These are phyloP conservation scores for Boletus fagicola DNA, from an alignment of 768 basidiomycete genomes.

Conservation along the genomic window DNA sequence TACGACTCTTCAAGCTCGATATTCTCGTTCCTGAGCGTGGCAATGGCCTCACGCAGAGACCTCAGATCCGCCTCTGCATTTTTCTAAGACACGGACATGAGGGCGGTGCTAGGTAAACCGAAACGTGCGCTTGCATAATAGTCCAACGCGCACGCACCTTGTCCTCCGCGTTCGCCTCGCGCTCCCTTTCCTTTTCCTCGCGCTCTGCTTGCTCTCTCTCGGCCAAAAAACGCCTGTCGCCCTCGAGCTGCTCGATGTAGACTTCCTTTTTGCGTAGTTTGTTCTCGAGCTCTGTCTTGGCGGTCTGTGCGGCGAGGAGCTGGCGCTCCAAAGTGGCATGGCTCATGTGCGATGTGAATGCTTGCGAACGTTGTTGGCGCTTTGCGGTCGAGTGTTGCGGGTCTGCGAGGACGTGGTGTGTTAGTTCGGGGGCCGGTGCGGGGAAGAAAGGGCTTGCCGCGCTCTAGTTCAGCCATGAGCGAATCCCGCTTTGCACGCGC, in stretches of 20 bases:
- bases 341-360: constrained; percentile 58
- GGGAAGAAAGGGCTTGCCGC: constrained; percentile 39
- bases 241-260: constrained; percentile 62
- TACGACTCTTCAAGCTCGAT: constrained; percentile 62
- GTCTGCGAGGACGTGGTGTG: constrained; percentile 38
- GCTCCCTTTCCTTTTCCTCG: constrained; percentile 62
- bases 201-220: constrained; percentile 68
- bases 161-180: constrained; percentile 48
- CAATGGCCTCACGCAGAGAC: constrained; percentile 46
- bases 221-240: constrained; percentile 65
- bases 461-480: constrained; percentile 63
- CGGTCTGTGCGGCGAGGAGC: constrained; percentile 57
- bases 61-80: constrained; percentile 52
- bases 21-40: constrained; percentile 53
- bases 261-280: constrained; percentile 66
- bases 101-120: background rate
- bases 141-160: constrained; percentile 47
- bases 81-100: constrained; percentile 33
- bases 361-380: constrained; percentile 61
- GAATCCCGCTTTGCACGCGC: constrained; percentile 56
- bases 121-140: background rate
- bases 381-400: constrained; percentile 65
- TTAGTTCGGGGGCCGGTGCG: background rate
- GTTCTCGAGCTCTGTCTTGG: constrained; percentile 63
- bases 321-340: constrained; percentile 69